phyloP scores from a whole-genome alignment of 2,329 filamentous ascomycete genomes.

The Verticillium albo-atrum region DNA sequence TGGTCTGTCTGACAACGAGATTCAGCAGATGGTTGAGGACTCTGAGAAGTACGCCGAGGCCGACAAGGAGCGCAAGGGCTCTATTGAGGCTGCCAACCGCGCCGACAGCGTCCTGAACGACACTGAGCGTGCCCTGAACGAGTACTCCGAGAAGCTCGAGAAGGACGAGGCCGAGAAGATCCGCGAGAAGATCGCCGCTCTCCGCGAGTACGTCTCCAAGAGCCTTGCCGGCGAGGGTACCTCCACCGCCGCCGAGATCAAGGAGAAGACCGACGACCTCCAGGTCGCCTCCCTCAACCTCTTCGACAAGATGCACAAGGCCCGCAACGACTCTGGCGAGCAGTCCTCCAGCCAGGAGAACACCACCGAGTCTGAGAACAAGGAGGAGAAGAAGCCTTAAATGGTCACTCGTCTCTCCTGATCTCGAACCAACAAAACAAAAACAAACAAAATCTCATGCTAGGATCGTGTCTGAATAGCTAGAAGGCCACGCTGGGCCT shows the following conservation, averaged over 20 bases:
- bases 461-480: slow-evolving; percentile 23
- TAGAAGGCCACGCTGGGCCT: slow-evolving; percentile 27
- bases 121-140: slow-evolving; percentile 96
- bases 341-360: slow-evolving; percentile 37
- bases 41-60: slow-evolving; percentile 93
- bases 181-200: slow-evolving; percentile 83
- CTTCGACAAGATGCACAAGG: slow-evolving; percentile 99
- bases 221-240: slow-evolving; percentile 88
- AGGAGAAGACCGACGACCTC: slow-evolving; percentile 98
- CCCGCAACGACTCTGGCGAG: slow-evolving; percentile 64
- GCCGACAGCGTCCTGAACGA: slow-evolving; percentile 95
- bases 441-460: slow-evolving; percentile 5
- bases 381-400: slow-evolving; percentile 68
- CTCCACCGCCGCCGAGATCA: slow-evolving; percentile 86
- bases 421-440: slow-evolving; percentile 2
- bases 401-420: slow-evolving; percentile 21
- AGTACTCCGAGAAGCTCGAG: slow-evolving; percentile 93
- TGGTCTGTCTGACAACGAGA: slow-evolving; percentile 90
- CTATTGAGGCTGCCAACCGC: slow-evolving; percentile 96
- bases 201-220: slow-evolving; percentile 89
- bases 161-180: slow-evolving; percentile 92
- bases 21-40: slow-evolving; percentile 95
- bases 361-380: slow-evolving; percentile 63
- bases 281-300: slow-evolving; percentile 93
- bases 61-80: slow-evolving; percentile 93